These are phyloP conservation scores for Tephrocybe sp. DNA, from an alignment of 768 basidiomycete genomes.

Conservation along the genomic window DNA sequence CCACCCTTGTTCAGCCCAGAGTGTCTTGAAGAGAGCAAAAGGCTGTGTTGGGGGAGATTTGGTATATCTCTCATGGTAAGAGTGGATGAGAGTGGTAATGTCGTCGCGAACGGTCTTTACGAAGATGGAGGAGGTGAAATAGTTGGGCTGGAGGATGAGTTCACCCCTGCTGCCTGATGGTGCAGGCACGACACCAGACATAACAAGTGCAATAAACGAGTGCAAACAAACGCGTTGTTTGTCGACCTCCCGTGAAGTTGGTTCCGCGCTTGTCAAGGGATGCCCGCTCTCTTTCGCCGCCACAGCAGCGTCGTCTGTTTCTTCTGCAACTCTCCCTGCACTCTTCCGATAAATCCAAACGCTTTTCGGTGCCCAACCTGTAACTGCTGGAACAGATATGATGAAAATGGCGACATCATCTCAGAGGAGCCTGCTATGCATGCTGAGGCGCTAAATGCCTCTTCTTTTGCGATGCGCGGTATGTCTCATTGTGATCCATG, in stretches of 20 bases:
- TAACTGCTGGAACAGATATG: constrained; percentile 73
- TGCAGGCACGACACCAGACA: constrained; percentile 47
- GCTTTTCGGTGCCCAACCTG: constrained; percentile 71
- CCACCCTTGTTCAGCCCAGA: constrained; percentile 75
- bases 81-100: constrained; percentile 50
- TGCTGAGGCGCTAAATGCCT: constrained; percentile 67
- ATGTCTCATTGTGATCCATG: constrained; percentile 17
- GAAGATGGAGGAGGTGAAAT: constrained; percentile 78
- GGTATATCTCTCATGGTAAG: constrained; percentile 51
- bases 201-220: constrained; percentile 33
- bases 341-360: constrained; percentile 45
- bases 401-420: constrained; percentile 70
- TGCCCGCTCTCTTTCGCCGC: constrained; percentile 53
- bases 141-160: constrained; percentile 66
- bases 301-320: constrained; percentile 58
- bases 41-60: constrained; percentile 38
- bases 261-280: constrained; percentile 14
- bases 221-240: constrained; percentile 8
- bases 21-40: constrained; percentile 67
- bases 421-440: constrained; percentile 91
- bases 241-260: neutral
- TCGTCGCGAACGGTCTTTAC: constrained; percentile 66
- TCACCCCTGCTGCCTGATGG: constrained; percentile 62
- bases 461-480: constrained; percentile 76
- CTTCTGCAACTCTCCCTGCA: constrained; percentile 59